Evolutionary conservation across 495 filamentous ascomycete genomes (phyloP).

Genomic region (Xylaria venustula): DNA sequence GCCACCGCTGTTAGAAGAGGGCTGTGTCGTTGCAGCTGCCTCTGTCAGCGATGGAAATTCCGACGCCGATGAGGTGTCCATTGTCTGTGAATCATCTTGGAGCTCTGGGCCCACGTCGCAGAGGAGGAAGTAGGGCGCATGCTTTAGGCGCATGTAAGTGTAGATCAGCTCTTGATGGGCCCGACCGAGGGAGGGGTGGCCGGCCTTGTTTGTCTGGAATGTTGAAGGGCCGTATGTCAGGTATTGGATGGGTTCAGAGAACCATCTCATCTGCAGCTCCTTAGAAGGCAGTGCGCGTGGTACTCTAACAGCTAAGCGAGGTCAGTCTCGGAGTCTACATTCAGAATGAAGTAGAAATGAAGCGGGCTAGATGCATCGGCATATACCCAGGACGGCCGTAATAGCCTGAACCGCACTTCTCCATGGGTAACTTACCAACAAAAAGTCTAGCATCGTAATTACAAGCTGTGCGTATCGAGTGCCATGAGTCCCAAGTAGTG

Average conservation of each 20-base stretch:
- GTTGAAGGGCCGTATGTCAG: constrained; percentile 63
- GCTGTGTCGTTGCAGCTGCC: constrained; percentile 48
- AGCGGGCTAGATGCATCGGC: background rate
- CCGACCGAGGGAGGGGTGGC: constrained; percentile 80
- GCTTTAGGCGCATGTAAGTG: constrained; percentile 79
- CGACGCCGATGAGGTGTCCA: constrained; percentile 39
- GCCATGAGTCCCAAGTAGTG: constrained; percentile 90
- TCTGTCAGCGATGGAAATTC: constrained; percentile 69
- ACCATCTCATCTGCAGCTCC: constrained; percentile 83
- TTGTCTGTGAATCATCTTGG: constrained; percentile 19
- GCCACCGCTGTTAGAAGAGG: constrained; percentile 31
- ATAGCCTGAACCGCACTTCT: background rate
- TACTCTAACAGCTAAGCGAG: constrained; percentile 64
- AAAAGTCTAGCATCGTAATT: constrained; percentile 79
- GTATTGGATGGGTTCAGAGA: constrained; percentile 84
- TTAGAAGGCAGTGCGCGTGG: constrained; percentile 75
- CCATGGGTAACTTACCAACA: constrained; percentile 66
- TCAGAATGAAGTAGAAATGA: background rate
- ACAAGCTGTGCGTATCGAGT: constrained; percentile 80
- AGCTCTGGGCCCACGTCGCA: constrained; percentile 68
- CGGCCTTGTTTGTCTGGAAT: constrained; percentile 76
- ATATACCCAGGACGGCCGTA: background rate
- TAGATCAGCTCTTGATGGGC: constrained; percentile 76
- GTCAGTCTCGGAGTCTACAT: constrained; percentile 4
- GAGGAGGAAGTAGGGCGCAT: constrained; percentile 76